These are phyloP conservation scores for Fusarium kyushuense DNA, from an alignment of 2,329 filamentous ascomycete species.

Conservation along the genomic window DNA sequence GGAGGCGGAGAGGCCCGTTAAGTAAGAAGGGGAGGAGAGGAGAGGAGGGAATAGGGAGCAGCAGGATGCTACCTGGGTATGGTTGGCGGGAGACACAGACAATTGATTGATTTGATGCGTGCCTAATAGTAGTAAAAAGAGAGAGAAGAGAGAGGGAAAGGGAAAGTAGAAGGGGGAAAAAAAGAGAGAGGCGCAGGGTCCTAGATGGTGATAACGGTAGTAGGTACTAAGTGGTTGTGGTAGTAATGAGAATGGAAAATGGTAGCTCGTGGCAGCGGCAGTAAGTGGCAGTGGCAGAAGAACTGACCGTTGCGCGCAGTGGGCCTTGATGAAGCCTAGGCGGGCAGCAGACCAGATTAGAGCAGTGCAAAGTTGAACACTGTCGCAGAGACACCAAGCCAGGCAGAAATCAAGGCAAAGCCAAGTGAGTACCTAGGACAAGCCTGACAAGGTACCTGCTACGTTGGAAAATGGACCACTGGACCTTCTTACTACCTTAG, in stretches of 20 bases:
- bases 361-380: neutral
- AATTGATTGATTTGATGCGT: constrained; percentile 19
- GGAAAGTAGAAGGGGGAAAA: neutral
- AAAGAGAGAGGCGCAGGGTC: constrained; percentile 22
- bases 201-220: constrained; percentile 7
- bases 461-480: neutral
- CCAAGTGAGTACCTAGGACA: neutral
- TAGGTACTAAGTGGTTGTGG: neutral
- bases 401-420: constrained; percentile 36
- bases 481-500: neutral
- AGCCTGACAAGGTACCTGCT: neutral
- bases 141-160: neutral
- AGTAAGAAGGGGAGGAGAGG: constrained; percentile 3
- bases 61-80: constrained; percentile 1
- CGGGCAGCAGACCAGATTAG: constrained; percentile 11
- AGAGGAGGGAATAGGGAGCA: constrained; percentile 12
- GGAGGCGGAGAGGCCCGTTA: constrained; percentile 29
- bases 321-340: constrained; percentile 11
- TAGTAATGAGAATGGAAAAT: neutral
- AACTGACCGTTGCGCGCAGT: constrained; percentile 21
- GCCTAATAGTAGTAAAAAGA: constrained; percentile 11
- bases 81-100: constrained; percentile 21
- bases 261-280: neutral
- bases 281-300: constrained; percentile 4
- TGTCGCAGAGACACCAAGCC: constrained; percentile 22